Percentiles rank a stretch among this genome's conserved stretches.
Conservation (phyloP, 169 alveolate species). For the Cryptosporidium baileyi region DNA sequence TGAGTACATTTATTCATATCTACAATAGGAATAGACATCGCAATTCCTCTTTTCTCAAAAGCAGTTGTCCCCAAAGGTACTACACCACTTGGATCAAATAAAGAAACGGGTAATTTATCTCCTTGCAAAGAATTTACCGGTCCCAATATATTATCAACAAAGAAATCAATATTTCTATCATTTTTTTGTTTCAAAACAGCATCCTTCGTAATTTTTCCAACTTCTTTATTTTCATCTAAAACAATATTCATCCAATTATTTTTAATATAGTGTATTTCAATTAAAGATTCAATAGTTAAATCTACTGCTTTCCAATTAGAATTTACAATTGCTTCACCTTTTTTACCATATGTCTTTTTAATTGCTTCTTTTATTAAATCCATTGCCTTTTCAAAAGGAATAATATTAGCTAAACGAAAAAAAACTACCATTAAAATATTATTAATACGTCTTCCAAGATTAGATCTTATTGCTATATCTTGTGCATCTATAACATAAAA, state of each 20-base stretch:
- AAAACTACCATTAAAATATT: slow-evolving; percentile 73
- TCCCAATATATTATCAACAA: slow-evolving; percentile 25
- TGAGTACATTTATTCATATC: slow-evolving; percentile 80
- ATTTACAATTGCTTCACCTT: slow-evolving; percentile 73
- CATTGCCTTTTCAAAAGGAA: slow-evolving; percentile 75
- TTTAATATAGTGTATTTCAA: slow-evolving; percentile 30
- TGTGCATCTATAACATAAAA: slow-evolving; percentile 74
- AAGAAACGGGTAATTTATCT: slow-evolving; percentile 72
- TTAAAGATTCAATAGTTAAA: slow-evolving; percentile 49
- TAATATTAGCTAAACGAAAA: slow-evolving; percentile 71
- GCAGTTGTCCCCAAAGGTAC: slow-evolving; percentile 74
- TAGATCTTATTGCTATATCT: slow-evolving; percentile 71
- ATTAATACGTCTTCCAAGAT: slow-evolving; percentile 75
- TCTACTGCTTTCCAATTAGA: slow-evolving; percentile 72
- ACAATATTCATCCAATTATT: neutral
- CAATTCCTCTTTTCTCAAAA: slow-evolving; percentile 76
- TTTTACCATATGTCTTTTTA: slow-evolving; percentile 74
- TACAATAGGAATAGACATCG: slow-evolving; percentile 75
- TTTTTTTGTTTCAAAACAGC: neutral
- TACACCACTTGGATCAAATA: slow-evolving; percentile 74
- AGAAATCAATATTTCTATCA: neutral
- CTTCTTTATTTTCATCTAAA: neutral
- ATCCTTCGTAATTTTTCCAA: neutral
- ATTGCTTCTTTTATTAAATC: slow-evolving; percentile 73
- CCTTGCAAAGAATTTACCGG: slow-evolving; percentile 72